These are phyloP conservation scores for Lojkania enalia DNA, from an alignment of 2,329 filamentous ascomycete species.

Conservation along the genomic window DNA sequence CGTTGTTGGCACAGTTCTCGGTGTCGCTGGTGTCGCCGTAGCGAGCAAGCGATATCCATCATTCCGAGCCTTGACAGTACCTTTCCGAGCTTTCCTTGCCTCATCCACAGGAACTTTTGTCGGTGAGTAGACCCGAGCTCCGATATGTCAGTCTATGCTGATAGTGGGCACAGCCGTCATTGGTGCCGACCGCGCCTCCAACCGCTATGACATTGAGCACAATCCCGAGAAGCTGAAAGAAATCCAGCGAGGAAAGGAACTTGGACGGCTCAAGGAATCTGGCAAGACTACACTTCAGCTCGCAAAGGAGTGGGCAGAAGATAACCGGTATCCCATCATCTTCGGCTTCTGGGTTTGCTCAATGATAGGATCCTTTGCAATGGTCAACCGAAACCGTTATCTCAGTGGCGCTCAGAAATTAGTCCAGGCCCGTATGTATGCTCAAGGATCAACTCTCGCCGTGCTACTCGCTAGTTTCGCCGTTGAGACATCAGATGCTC, in stretches of 20 bases:
- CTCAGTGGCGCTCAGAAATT: conserved; percentile 80
- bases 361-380: conserved; percentile 72
- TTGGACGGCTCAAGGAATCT: conserved; percentile 49
- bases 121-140: conserved; percentile 50
- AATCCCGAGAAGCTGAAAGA: conserved; percentile 58
- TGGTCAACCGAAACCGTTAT: conserved; percentile 78
- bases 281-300: conserved; percentile 63
- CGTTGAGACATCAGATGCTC: conserved; percentile 80
- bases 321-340: conserved; percentile 86
- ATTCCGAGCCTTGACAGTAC: conserved; percentile 81
- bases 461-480: conserved; percentile 81
- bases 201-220: conserved; percentile 68
- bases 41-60: conserved; percentile 73
- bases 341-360: conserved; percentile 78
- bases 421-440: conserved; percentile 92
- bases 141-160: conserved; percentile 13
- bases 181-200: conserved; percentile 74
- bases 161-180: conserved; percentile 66
- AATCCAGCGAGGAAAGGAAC: conserved; percentile 32
- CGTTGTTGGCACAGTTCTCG: conserved; percentile 66
- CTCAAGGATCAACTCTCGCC: conserved; percentile 83
- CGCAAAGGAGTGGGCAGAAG: conserved; percentile 71
- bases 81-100: conserved; percentile 88
- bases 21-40: conserved; percentile 67
- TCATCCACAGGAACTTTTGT: conserved; percentile 80